These are phyloP conservation scores for Echinosophora koreensis DNA, from an alignment of 306 rosid species.

Conservation along the genomic window DNA sequence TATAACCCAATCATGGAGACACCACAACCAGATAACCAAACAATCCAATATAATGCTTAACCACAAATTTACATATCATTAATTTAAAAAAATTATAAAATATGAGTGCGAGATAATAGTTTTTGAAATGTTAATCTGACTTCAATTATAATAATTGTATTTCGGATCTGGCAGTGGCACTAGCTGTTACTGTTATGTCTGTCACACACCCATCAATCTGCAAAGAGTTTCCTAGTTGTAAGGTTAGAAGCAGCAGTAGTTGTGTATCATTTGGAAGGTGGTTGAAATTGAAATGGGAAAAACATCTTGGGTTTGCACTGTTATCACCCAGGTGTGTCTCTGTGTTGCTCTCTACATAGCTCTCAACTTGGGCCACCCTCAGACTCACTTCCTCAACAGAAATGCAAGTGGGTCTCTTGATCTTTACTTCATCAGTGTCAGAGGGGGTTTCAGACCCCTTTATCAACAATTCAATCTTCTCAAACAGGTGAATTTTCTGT, in stretches of 20 bases:
- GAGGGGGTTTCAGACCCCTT: slow-evolving; percentile 67
- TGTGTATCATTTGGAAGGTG: not conserved
- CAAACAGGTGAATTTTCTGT: slow-evolving; percentile 44
- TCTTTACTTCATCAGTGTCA: slow-evolving; percentile 62
- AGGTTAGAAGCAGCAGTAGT: too few relatives aligned
- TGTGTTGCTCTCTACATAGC: slow-evolving; percentile 64
- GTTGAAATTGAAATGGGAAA: slow-evolving; percentile 55
- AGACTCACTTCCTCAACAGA: slow-evolving; percentile 4
- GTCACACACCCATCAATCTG: not conserved
- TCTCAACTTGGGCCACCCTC: slow-evolving; percentile 60
- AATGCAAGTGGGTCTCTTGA: slow-evolving; percentile 46
- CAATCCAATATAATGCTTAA: too few relatives aligned
- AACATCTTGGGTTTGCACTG: slow-evolving; percentile 57
- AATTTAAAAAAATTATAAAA: too few relatives aligned
- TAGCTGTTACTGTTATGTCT: too few relatives aligned
- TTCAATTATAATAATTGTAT: too few relatives aligned
- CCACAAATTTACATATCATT: too few relatives aligned
- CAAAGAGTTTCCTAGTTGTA: not conserved
- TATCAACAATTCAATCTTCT: slow-evolving; percentile 64
- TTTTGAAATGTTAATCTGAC: too few relatives aligned
- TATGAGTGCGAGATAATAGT: too few relatives aligned
- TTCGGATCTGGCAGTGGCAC: too few relatives aligned
- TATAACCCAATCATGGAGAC: too few relatives aligned
- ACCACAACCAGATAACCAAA: too few relatives aligned
- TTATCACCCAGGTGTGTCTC: slow-evolving; percentile 58